A percentile compares a stretch with the other conserved stretches of the same genome.
These are phyloP conservation scores for Leishmania mexicana DNA, from an alignment of 208 protist genomes.

Conservation along the genomic window DNA sequence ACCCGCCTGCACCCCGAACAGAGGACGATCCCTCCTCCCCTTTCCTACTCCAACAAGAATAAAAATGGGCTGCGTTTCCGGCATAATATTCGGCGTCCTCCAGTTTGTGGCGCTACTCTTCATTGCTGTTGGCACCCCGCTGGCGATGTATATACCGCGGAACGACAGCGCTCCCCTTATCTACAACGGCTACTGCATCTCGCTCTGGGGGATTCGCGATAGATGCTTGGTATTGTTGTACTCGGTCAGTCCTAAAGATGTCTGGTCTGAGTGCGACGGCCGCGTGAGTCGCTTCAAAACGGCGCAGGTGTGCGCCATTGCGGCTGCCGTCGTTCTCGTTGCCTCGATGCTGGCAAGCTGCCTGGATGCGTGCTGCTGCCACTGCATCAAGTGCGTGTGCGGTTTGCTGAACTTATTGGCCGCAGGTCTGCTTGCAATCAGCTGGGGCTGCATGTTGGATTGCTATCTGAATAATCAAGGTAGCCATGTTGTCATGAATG, in stretches of 20 bases:
- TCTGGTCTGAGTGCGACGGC: constrained; percentile 33
- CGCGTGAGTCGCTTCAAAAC: constrained; percentile 39
- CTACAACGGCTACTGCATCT: constrained; percentile 35
- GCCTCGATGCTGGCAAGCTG: constrained; percentile 15
- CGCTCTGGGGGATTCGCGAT: constrained; percentile 51
- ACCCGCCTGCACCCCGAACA: background rate
- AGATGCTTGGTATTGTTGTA: constrained; percentile 36
- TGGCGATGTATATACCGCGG: constrained; percentile 26
- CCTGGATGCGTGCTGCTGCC: constrained; percentile 42
- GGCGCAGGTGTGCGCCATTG: constrained; percentile 41
- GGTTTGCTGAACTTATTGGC: constrained; percentile 28
- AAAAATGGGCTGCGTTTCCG: constrained; percentile 35
- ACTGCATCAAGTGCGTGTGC: constrained; percentile 38
- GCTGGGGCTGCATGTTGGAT: constrained; percentile 51
- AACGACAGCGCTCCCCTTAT: constrained; percentile 8
- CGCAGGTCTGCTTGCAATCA: constrained; percentile 19
- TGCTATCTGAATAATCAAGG: constrained; percentile 29
- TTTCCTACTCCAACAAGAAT: background rate
- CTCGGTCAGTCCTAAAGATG: constrained; percentile 6
- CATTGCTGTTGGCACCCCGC: constrained; percentile 18
- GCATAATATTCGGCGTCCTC: constrained; percentile 31
- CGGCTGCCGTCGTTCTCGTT: constrained; percentile 23
- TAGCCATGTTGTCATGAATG: background rate
- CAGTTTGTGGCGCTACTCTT: constrained; percentile 38
- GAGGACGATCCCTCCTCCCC: background rate